Base-by-base conservation (phyloP, 2,329 filamentous ascomycete genomes). In the Xylaria sp. region DNA sequence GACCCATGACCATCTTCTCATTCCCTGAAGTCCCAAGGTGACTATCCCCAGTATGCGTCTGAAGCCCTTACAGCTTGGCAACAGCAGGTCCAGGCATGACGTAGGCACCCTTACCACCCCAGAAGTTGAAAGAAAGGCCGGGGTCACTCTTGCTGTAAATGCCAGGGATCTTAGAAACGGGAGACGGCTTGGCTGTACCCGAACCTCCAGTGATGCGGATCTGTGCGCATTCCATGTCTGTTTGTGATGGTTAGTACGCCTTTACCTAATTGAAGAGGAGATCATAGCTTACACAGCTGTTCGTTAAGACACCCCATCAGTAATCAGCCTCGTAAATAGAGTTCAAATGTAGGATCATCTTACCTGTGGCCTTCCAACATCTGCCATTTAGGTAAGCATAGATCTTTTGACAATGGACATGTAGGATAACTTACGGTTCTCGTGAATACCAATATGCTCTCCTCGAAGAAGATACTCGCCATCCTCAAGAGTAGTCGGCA, bases 401-500 rank as follows among this genome's bases (percentile, higher is more conserved):
- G 11, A 38, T 4, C 38, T 23, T 47, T 58, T 6, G 8, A 21
- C 3, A 17, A 14, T 37, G 4, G 2, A 33, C 4, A 4, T 23
- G 40, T 2, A 33, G 12, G 42, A 7, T 12, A 59, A 64, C 69
- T 68, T 64, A 68, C 66, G 65, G 61, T 67, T 68, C 64, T 71
- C 78, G 70, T 82, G 80, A 52, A 83, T 77, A 25, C 74, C 81
- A 62, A 82, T 79, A 66, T 82, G 80, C 69, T 82, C 80, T 52
- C 78, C 75, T 19, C 80, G 68, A 50, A 83, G 69, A 19, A 82
- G 74, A 67, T 82, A 83, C 58, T 82, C 76, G 50, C 80, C 79
- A 33, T 76, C 74, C 12, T 77, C 75, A 15, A 71, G 78, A 70
- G 61, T 76, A 56, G 73, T 73, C 56, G 79, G 79, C 25, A 81